A percentile compares a stretch with the other conserved stretches of the same genome.
phyloP scores from a whole-genome alignment of 2,329 filamentous ascomycete species.

The Claviceps paspali region DNA sequence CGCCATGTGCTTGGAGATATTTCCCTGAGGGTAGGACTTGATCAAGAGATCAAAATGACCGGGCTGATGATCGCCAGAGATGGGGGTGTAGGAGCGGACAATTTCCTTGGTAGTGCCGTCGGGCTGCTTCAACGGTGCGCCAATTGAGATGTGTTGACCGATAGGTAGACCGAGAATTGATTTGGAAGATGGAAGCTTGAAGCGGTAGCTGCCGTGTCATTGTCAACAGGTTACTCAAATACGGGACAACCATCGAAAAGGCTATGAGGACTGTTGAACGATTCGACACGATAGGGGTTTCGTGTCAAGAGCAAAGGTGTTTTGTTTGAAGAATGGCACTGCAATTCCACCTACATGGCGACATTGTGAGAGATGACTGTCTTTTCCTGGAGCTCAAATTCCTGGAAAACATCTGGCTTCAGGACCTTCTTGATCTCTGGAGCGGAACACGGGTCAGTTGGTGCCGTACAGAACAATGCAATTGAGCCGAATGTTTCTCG shows the following conservation, averaged over 20 bases:
- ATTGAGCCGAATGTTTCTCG: background rate
- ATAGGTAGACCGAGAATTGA: constrained; percentile 91
- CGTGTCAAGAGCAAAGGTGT: background rate
- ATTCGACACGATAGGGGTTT: background rate
- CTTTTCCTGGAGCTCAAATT: constrained; percentile 89
- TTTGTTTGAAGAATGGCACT: background rate
- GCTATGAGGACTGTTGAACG: background rate
- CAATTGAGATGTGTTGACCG: constrained; percentile 96
- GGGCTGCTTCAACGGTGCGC: constrained; percentile 51
- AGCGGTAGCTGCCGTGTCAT: constrained; percentile 61
- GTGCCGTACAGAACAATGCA: constrained; percentile 6
- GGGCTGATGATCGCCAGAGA: constrained; percentile 74
- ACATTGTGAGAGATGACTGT: constrained; percentile 95
- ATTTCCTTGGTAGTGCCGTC: constrained; percentile 69
- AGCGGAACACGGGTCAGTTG: background rate
- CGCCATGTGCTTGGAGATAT: constrained; percentile 90
- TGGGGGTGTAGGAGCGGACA: constrained; percentile 82
- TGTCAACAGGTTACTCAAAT: background rate
- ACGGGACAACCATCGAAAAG: background rate
- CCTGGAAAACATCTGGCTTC: constrained; percentile 75
- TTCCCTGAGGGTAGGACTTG: constrained; percentile 94
- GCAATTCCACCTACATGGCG: constrained; percentile 54
- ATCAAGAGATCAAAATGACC: constrained; percentile 94
- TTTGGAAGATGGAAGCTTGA: constrained; percentile 61
- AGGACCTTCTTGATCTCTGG: constrained; percentile 67